Evolutionary conservation across 2,329 filamentous ascomycete species (phyloP).

Genomic region (Aspergillus calidoustus): DNA sequence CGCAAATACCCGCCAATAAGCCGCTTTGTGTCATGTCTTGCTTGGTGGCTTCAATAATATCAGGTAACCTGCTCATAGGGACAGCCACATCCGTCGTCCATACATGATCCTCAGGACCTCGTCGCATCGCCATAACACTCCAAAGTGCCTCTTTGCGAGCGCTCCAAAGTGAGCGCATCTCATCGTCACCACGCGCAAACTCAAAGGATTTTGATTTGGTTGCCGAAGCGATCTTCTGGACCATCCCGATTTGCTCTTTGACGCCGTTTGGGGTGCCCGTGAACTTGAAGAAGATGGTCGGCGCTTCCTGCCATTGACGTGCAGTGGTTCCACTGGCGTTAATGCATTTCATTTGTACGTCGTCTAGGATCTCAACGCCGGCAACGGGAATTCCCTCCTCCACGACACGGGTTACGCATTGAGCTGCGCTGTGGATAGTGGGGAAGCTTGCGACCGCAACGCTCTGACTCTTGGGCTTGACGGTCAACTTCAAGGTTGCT

Average conservation of each 20-base stretch:
- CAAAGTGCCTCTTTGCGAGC: slow-evolving; percentile 76
- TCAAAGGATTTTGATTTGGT: slow-evolving; percentile 65
- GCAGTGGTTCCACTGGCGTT: slow-evolving; percentile 56
- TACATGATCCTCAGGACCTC: slow-evolving; percentile 63
- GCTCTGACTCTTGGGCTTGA: slow-evolving; percentile 76
- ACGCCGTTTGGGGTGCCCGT: slow-evolving; percentile 66
- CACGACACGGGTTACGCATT: slow-evolving; percentile 81
- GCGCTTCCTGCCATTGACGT: slow-evolving; percentile 67
- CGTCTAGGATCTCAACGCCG: slow-evolving; percentile 90
- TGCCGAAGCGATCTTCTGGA: slow-evolving; percentile 62
- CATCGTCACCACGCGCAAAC: slow-evolving; percentile 67
- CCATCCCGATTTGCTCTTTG: slow-evolving; percentile 66
- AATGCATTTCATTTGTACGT: slow-evolving; percentile 81
- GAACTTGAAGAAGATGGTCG: slow-evolving; percentile 79
- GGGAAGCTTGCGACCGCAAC: slow-evolving; percentile 77
- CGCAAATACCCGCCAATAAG: slow-evolving; percentile 68
- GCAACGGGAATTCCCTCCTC: slow-evolving; percentile 81
- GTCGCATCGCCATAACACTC: slow-evolving; percentile 69
- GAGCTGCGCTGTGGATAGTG: slow-evolving; percentile 70
- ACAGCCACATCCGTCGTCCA: slow-evolving; percentile 86
- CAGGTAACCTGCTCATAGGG: slow-evolving; percentile 70
- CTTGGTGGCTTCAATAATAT: slow-evolving; percentile 74
- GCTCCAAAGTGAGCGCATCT: slow-evolving; percentile 73
- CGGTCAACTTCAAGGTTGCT: slow-evolving; percentile 83
- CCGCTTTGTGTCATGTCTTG: slow-evolving; percentile 66